Evolutionary conservation across 345 rosid species (phyloP).

Genomic region (Populus alba): DNA sequence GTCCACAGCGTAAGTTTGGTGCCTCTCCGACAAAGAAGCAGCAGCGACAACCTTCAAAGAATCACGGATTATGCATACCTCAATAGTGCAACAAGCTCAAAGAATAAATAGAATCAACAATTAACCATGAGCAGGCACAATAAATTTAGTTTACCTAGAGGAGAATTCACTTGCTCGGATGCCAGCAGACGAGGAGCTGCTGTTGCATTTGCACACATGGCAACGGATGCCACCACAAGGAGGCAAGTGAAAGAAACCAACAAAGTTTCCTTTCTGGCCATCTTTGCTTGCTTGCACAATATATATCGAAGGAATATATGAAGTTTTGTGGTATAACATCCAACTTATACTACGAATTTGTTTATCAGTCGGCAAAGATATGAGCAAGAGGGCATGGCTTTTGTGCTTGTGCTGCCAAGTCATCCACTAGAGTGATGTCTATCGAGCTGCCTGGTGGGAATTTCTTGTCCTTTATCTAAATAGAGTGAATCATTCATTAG

Average conservation of each 20-base stretch:
- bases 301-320: too few species aligned
- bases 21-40: slow-evolving; percentile 19
- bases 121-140: not conserved
- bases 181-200: slow-evolving; percentile 17
- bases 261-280: slow-evolving; percentile 16
- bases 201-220: slow-evolving; percentile 23
- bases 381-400: not conserved
- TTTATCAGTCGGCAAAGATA: not conserved
- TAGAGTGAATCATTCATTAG: too few species aligned
- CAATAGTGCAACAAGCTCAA: not conserved
- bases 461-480: too few species aligned
- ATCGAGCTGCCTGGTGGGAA: too few species aligned
- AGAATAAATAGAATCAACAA: not conserved
- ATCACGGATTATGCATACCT: slow-evolving; percentile 15
- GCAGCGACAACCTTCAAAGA: slow-evolving; percentile 32
- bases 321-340: not conserved
- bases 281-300: not conserved
- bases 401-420: not conserved
- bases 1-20: slow-evolving; percentile 14
- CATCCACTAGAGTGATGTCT: too few species aligned
- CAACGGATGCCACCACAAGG: slow-evolving; percentile 20
- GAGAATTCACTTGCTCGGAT: slow-evolving; percentile 19
- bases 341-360: slow-evolving; percentile 3
- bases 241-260: slow-evolving; percentile 23
- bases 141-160: slow-evolving; percentile 11